Conservation (phyloP, 768 basidiomycete species). For the Polyporus arcularius region DNA sequence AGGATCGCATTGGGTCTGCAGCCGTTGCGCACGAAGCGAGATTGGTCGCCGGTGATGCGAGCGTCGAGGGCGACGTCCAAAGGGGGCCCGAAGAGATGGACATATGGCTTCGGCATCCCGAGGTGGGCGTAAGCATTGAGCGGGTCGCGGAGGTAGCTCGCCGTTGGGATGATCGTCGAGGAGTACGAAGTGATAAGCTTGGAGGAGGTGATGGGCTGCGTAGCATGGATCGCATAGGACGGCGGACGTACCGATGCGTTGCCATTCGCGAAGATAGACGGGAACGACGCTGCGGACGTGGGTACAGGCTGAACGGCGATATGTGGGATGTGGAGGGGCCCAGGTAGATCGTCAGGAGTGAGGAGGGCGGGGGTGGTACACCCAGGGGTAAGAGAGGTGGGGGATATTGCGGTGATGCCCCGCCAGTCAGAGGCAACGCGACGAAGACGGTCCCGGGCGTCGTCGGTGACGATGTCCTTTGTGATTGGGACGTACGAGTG, state of each 20-base stretch:
- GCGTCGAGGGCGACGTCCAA: slow-evolving; percentile 81
- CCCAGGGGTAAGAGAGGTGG: slow-evolving; percentile 32
- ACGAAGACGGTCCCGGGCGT: slow-evolving; percentile 52
- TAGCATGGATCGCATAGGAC: slow-evolving; percentile 66
- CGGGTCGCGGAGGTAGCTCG: slow-evolving; percentile 73
- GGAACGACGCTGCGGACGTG: slow-evolving; percentile 32
- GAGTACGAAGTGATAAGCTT: slow-evolving; percentile 64
- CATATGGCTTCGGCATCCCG: slow-evolving; percentile 83
- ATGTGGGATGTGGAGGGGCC: slow-evolving; percentile 20
- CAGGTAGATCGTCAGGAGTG: slow-evolving; percentile 28
- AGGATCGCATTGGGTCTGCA: slow-evolving; percentile 54
- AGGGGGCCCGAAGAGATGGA: slow-evolving; percentile 77
- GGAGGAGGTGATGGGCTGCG: slow-evolving; percentile 52
- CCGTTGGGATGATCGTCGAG: slow-evolving; percentile 64
- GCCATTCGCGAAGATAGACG: slow-evolving; percentile 31
- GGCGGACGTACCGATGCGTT: slow-evolving; percentile 53
- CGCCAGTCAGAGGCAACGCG: slow-evolving; percentile 66
- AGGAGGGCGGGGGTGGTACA: slow-evolving; percentile 37
- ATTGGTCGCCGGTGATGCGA: slow-evolving; percentile 64
- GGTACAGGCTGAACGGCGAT: slow-evolving; percentile 36
- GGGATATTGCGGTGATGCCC: slow-evolving; percentile 58
- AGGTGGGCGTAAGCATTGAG: slow-evolving; percentile 85
- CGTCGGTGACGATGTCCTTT: slow-evolving; percentile 45
- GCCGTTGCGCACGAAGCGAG: slow-evolving; percentile 62
- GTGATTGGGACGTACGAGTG: slow-evolving; percentile 47